Base-by-base conservation (phyloP, 2,329 filamentous ascomycete species). In the Hymenoscyphus occultus region DNA sequence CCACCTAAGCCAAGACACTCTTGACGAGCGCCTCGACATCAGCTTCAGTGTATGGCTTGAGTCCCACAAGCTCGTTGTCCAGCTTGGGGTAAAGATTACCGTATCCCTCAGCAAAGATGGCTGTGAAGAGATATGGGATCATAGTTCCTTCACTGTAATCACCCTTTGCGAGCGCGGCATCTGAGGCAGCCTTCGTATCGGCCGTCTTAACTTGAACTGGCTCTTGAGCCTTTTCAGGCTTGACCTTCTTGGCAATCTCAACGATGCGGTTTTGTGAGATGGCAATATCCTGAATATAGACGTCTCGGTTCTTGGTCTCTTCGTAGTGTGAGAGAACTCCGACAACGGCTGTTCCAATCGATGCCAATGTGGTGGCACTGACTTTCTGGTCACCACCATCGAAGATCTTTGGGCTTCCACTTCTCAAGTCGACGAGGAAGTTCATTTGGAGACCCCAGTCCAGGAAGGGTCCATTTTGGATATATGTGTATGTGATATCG, bases 401-500 rank as follows among this genome's bases (percentile, higher is more conserved):
- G 64, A 78, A 80, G 0, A 87, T 70, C 0, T 70, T 77, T 0
- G 78, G 76, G 45, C 77, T 79, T 1, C 78, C 76, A 1, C 77
- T 74, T n/a, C 78, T 76, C 1, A 78, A 65, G 64, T 83, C 77
- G 1, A 84, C 60, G 5, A 84, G 59, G 69, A 87, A 82, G 1
- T 75, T 75, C 1, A 45, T 69, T 67, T 73, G 45, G 5, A 81
- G 59, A 7, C 78, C 79, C 84, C 83, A 88, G 73, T 90, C 87
- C 64, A 89, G 81, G 75, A 90, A 89, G 0, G 78, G 74, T 0
- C 82, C 82, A 62, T 79, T 84, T 31, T 81, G 77, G 1, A 90
- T 74, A 19, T 78, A 77, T 0, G 83, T 87, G 78, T 87, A 90
- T 14, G 80, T 77, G 77, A 88, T 72, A 2, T 62, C 14, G 16